phyloP scores from a whole-genome alignment of 306 rosid species.

The Cicer bijugum region DNA sequence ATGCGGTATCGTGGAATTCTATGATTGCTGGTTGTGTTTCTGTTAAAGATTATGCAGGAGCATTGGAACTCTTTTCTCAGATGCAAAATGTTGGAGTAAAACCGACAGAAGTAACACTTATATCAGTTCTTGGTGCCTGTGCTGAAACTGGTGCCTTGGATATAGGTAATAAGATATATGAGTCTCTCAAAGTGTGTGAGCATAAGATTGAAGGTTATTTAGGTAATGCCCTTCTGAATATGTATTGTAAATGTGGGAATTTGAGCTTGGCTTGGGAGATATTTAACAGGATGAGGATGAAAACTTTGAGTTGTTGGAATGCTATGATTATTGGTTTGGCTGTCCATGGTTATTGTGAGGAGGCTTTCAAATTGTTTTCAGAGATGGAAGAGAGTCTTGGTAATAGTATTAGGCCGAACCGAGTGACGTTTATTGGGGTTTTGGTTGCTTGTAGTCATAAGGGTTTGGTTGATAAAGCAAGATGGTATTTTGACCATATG shows the following conservation, averaged over 20 bases:
- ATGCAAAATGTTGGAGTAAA: constrained; percentile 54
- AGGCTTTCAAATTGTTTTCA: constrained; percentile 56
- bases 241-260: constrained; percentile 75
- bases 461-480: constrained; percentile 73
- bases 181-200: constrained; percentile 48
- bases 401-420: constrained; percentile 56
- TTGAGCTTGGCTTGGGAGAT: constrained; percentile 64
- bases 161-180: constrained; percentile 56
- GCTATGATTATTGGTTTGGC: constrained; percentile 78
- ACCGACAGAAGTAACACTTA: constrained; percentile 60
- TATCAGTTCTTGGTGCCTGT: constrained; percentile 64
- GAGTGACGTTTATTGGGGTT: constrained; percentile 64
- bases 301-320: constrained; percentile 69
- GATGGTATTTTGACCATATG: constrained; percentile 59
- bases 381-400: constrained; percentile 54
- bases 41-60: constrained; percentile 54
- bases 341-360: constrained; percentile 64
- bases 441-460: constrained; percentile 74
- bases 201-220: constrained; percentile 64
- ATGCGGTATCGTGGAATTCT: constrained; percentile 69
- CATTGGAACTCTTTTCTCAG: constrained; percentile 55
- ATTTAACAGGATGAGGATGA: constrained; percentile 61
- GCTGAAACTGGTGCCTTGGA: constrained; percentile 64
- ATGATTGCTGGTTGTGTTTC: constrained; percentile 64
- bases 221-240: constrained; percentile 66